A percentile compares a stretch with the other conserved stretches of the same genome.
These are phyloP conservation scores for Russula foetens DNA, from an alignment of 768 basidiomycete genomes.

Conservation along the genomic window DNA sequence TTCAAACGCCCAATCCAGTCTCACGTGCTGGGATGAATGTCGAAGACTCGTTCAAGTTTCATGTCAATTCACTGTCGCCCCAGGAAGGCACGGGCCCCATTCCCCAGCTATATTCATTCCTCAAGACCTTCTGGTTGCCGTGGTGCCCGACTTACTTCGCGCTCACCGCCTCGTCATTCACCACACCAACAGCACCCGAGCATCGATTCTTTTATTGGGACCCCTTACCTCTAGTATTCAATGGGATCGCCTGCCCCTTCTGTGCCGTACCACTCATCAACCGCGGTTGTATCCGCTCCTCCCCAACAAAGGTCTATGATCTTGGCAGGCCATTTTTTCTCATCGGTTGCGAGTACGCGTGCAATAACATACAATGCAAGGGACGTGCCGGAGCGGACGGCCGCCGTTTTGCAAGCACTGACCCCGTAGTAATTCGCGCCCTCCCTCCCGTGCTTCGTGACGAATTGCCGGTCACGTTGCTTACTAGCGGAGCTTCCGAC, in stretches of 20 bases:
- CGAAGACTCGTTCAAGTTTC: conserved; percentile 73
- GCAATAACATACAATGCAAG: conserved; percentile 44
- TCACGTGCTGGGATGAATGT: conserved; percentile 54
- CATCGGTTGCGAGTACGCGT: conserved; percentile 77
- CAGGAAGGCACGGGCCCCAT: conserved; percentile 39
- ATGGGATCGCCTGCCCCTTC: conserved; percentile 66
- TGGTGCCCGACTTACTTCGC: conserved; percentile 71
- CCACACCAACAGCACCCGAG: conserved; percentile 59
- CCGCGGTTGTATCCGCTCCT: conserved; percentile 62
- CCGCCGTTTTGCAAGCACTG: conserved; percentile 63
- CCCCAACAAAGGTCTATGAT: conserved; percentile 74
- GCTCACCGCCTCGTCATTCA: conserved; percentile 63
- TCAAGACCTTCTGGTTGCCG: conserved; percentile 82
- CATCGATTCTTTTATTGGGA: conserved; percentile 86
- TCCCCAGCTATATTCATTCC: conserved; percentile 64
- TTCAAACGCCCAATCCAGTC: conserved; percentile 56
- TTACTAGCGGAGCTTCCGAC: conserved; percentile 41
- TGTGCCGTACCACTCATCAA: conserved; percentile 56
- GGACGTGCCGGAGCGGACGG: conserved; percentile 40
- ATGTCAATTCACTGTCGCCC: conserved; percentile 56
- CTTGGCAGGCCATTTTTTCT: conserved; percentile 75
- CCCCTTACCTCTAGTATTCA: conserved; percentile 73
- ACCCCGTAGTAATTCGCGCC: conserved; percentile 60
- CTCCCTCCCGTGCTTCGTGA: conserved; percentile 60
- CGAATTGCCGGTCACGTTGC: conserved; percentile 62